Evolutionary conservation across 371 early-diverging fungal genomes (phyloP).

Genomic region (Mucor irregularis): DNA sequence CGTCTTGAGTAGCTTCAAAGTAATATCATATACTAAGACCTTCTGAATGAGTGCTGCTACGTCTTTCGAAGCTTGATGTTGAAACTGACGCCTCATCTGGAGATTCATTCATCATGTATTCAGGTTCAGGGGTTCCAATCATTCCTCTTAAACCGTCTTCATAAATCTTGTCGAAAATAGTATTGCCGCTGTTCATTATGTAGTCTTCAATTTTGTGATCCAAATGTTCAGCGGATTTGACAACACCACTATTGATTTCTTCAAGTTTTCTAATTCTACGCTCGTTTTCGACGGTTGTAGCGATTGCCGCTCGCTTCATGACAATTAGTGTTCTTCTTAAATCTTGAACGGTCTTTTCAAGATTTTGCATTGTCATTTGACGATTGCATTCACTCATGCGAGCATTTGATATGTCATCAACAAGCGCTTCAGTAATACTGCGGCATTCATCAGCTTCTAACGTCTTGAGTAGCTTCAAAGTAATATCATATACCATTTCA

Average conservation of each 20-base stretch:
- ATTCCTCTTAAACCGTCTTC: constrained; percentile 58
- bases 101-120: constrained; percentile 9
- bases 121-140: constrained; percentile 41
- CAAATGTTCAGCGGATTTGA: constrained; percentile 10
- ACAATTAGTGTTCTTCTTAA: constrained; percentile 74
- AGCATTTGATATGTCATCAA: constrained; percentile 77
- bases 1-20: constrained; percentile 67
- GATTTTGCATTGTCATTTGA: constrained; percentile 59
- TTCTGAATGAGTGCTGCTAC: constrained; percentile 16
- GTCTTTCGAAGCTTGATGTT: constrained; percentile 24
- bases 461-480: constrained; percentile 67
- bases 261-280: constrained; percentile 72
- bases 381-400: constrained; percentile 66
- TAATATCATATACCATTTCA: constrained; percentile 61
- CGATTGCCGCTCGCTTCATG: constrained; percentile 80
- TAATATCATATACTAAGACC: constrained; percentile 56
- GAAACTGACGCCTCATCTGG: constrained; percentile 28
- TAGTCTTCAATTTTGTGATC: constrained; percentile 50
- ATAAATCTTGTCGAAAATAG: constrained; percentile 64
- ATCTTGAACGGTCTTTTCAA: constrained; percentile 73
- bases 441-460: constrained; percentile 72
- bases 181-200: constrained; percentile 45
- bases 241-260: constrained; percentile 23
- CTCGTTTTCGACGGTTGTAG: constrained; percentile 79
- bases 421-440: constrained; percentile 66